phyloP scores from a whole-genome alignment of 2,329 filamentous ascomycete genomes.

The Magnaporthales sp. region DNA sequence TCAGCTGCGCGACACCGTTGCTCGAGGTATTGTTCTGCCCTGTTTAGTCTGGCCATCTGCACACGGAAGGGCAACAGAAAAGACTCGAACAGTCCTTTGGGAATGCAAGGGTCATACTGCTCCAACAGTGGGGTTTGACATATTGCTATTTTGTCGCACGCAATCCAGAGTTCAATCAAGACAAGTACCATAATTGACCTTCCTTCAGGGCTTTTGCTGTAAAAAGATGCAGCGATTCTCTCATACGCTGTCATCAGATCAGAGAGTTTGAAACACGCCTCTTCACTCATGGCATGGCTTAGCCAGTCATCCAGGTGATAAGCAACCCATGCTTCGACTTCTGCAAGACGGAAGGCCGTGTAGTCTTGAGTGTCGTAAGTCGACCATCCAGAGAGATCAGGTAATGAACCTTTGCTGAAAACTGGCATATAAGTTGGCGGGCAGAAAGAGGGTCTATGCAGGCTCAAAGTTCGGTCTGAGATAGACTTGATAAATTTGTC shows the following conservation, averaged over 20 bases:
- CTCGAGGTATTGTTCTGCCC: conserved; percentile 38
- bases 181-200: conserved; percentile 48
- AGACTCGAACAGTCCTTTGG: conserved; percentile 25
- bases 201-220: conserved; percentile 31
- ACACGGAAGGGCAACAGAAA: conserved; percentile 32
- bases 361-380: not conserved
- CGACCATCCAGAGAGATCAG: not conserved
- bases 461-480: too few species aligned
- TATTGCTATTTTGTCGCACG: conserved; percentile 39
- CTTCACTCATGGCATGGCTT: conserved; percentile 11
- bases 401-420: not conserved
- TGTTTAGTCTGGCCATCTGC: conserved; percentile 35
- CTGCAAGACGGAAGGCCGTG: conserved; percentile 19
- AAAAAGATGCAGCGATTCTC: conserved; percentile 16
- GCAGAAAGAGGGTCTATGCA: too few species aligned
- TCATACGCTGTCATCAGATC: conserved; percentile 25
- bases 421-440: not conserved
- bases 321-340: conserved; percentile 41
- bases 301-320: conserved; percentile 30
- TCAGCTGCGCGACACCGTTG: conserved; percentile 17
- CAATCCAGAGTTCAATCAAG: conserved; percentile 49
- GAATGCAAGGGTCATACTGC: conserved; percentile 38
- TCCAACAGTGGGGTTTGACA: conserved; percentile 27
- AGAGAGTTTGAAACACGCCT: conserved; percentile 20
- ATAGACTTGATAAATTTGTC: too few species aligned